Evolutionary conservation across 2,329 filamentous ascomycete species (phyloP).

Genomic region (Triangularia setosa): DNA sequence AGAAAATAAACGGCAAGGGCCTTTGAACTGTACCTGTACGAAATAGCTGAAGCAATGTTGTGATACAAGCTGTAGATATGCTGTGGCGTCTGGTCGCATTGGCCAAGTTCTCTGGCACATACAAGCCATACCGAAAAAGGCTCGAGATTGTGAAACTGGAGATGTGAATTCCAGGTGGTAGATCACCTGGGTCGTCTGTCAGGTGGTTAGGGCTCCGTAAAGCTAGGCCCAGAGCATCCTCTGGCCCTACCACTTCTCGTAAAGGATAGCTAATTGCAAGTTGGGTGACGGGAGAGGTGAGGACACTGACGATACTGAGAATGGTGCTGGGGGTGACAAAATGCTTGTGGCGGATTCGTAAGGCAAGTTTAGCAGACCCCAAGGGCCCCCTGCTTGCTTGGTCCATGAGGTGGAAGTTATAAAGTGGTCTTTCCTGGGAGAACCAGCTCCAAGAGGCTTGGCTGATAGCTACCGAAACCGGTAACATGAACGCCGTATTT

Average conservation of each 20-base stretch:
- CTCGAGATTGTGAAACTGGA: too few relatives aligned
- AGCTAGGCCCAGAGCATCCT: background rate
- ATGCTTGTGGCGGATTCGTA: constrained; percentile 1
- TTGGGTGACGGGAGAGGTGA: constrained; percentile 14
- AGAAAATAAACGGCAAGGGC: background rate
- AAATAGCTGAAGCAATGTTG: background rate
- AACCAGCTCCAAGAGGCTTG: constrained; percentile 20
- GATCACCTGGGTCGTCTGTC: background rate
- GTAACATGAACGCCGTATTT: constrained; percentile 15
- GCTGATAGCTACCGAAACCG: constrained; percentile 15
- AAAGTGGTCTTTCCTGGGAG: constrained; percentile 2
- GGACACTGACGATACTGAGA: constrained; percentile 1
- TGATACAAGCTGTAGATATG: background rate
- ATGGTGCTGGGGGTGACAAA: constrained; percentile 7
- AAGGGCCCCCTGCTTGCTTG: constrained; percentile 14
- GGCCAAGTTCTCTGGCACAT: background rate
- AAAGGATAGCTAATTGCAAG: constrained; percentile 12
- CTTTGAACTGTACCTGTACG: background rate
- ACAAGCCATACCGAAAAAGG: background rate
- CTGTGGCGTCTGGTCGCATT: background rate
- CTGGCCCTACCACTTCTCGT: background rate
- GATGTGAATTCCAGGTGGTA: too few relatives aligned
- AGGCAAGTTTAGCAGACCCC: constrained; percentile 10
- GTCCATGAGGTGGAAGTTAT: constrained; percentile 16
- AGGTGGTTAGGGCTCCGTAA: background rate